Evolutionary conservation across 2,329 filamentous ascomycete genomes (phyloP), one percentile per base, ranked within the genome.

Genomic region (Myriangium duriaei): DNA sequence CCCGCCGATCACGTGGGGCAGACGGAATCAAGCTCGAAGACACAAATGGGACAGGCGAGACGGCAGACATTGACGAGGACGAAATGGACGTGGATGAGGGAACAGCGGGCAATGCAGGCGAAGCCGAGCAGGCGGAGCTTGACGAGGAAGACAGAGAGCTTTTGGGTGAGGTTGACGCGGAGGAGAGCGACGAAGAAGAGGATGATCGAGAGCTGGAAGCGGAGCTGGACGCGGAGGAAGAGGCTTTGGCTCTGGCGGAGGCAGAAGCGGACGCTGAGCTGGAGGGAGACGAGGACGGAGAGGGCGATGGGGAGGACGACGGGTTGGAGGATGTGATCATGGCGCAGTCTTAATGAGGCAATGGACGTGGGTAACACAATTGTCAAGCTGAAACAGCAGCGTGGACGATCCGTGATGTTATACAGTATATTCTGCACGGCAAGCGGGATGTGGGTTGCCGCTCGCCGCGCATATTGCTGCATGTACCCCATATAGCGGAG

Each of bases 111-210:
- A 43, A 43, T 13, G 47, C 47, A 17, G 50, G 52, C 18, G 51
- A 50, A 14, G 50, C 45, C 24, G 52, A 47, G 16, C 44, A 41
- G 32, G 50, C 47, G 21, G 50, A 53, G 45, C 42, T 58, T 24
- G 58, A 59, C 41, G 56, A 59, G 34, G 55, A 59, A 42, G 57
- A 59, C 41, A 44, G 56, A 21, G 57, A 59, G 40, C 32, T 60
- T 28, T 43, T 59, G 5, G 57, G 53, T 1, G 57, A 60, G 30
- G 53, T 55, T 7, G 56, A 59, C 49, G 50, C 49, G 28, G 47
- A 58, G 44, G 52, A 56, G 17, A 54, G 52, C 18, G 60, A 61
- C 11, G 51, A 51, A 11, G 52, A 55, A 24, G 55, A 58, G 7
- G 55, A 55, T 32, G 52, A 58, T 52, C 55, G 29, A 40, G 33